phyloP scores from a whole-genome alignment of 2,329 filamentous ascomycete species.

The Emergomyces pasteurianus region DNA sequence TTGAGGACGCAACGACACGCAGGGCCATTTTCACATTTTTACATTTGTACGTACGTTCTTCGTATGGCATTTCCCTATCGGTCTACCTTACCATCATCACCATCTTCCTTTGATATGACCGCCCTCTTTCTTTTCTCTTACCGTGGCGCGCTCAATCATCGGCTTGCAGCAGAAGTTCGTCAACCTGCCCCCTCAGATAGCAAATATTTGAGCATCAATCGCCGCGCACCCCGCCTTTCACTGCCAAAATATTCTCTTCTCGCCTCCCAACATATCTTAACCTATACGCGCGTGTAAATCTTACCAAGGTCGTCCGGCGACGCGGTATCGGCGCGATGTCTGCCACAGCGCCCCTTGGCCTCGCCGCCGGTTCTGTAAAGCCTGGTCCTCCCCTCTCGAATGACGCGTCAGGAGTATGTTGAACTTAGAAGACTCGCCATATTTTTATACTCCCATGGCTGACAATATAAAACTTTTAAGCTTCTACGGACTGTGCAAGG shows the following conservation, averaged over 20 bases:
- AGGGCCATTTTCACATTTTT: no score
- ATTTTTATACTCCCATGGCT: not conserved
- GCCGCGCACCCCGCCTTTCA: not conserved
- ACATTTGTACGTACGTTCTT: no score
- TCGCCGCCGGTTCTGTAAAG: not conserved
- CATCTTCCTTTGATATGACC: not conserved
- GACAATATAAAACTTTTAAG: slow-evolving; percentile 12
- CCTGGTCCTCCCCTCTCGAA: not conserved
- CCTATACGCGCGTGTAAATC: not conserved
- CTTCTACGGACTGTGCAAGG: slow-evolving; percentile 34
- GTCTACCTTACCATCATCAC: not conserved
- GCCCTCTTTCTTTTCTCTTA: not conserved
- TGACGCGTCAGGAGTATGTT: slow-evolving; percentile 3
- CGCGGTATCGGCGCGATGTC: not conserved
- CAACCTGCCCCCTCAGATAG: not conserved
- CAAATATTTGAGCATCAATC: not conserved
- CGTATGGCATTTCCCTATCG: not conserved
- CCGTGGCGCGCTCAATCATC: not conserved
- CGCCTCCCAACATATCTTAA: not conserved
- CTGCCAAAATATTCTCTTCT: not conserved
- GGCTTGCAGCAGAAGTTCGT: not conserved
- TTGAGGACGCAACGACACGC: not conserved
- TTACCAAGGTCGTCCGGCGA: not conserved
- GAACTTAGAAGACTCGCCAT: not conserved
- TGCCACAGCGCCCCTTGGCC: not conserved